phyloP scores from a whole-genome alignment of 2,329 filamentous ascomycete genomes.

The Eurotiales sp. region DNA sequence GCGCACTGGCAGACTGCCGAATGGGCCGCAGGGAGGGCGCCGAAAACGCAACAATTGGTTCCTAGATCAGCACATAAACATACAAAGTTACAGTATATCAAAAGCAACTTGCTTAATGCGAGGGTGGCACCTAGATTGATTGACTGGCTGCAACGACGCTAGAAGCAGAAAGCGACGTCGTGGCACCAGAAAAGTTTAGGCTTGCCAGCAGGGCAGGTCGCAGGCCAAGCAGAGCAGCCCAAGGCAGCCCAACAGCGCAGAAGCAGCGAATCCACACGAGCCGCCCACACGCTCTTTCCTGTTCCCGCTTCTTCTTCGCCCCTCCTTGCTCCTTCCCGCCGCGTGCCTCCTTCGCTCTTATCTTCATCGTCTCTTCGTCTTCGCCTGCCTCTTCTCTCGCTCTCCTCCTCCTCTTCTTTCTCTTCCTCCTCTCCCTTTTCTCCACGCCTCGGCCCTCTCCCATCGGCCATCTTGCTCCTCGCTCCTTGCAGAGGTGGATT shows the following conservation, averaged over 20 bases:
- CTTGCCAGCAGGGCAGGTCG: background rate
- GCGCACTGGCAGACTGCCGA: constrained; percentile 9
- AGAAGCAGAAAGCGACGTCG: constrained; percentile 21
- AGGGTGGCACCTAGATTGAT: constrained; percentile 22
- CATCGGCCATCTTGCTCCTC: constrained; percentile 4
- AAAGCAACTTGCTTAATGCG: too few species aligned
- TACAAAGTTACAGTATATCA: constrained; percentile 6
- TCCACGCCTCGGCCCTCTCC: constrained; percentile 12
- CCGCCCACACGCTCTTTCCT: constrained; percentile 19
- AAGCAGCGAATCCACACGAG: constrained; percentile 16
- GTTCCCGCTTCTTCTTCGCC: constrained; percentile 31
- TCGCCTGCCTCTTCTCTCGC: constrained; percentile 25
- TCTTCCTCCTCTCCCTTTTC: constrained; percentile 12
- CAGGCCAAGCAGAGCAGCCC: constrained; percentile 27
- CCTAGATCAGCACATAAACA: constrained; percentile 13
- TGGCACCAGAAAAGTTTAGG: constrained; percentile 34
- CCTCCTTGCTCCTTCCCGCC: constrained; percentile 22
- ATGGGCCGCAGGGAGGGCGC: background rate
- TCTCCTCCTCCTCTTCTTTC: constrained; percentile 16
- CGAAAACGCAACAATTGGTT: background rate
- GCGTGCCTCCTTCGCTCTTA: constrained; percentile 26
- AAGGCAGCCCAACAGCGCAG: constrained; percentile 34
- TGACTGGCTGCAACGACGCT: too few species aligned
- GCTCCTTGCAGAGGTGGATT: constrained; percentile 5
- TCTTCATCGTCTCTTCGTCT: constrained; percentile 27